phyloP scores from a whole-genome alignment of 805 yeast species.

The Kluyveromyces lactis region DNA sequence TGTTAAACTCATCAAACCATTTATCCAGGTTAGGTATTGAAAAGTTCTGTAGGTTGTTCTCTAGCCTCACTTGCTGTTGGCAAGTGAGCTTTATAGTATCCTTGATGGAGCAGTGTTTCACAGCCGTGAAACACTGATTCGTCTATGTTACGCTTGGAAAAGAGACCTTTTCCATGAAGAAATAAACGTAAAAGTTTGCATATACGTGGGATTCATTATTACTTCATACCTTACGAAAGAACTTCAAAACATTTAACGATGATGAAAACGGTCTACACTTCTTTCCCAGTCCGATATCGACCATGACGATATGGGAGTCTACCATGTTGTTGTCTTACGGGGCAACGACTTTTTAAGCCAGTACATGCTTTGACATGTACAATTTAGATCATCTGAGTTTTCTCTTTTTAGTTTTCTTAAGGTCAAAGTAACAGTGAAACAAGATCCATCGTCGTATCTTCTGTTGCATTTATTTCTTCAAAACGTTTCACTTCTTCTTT shows the following conservation, averaged over 20 bases:
- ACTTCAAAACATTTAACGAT: conserved; percentile 24
- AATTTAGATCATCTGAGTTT: conserved; percentile 27
- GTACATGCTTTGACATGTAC: conserved; percentile 36
- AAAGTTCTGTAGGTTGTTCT: no score
- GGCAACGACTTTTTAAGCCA: conserved; percentile 77
- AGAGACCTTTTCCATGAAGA: conserved; percentile 6
- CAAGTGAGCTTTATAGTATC: no score
- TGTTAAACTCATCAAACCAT: no score
- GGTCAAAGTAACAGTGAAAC: not conserved
- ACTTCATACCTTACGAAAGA: no score
- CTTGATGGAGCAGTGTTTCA: no score
- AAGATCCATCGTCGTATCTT: not conserved
- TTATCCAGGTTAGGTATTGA: no score
- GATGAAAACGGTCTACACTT: conserved; percentile 56
- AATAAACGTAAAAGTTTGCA: not conserved
- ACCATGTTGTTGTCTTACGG: conserved; percentile 26
- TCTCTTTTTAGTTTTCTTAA: conserved; percentile 10
- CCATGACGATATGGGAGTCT: conserved; percentile 79
- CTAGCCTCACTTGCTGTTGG: no score
- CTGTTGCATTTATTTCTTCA: not conserved
- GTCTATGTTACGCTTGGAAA: no score
- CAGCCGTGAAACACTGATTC: no score
- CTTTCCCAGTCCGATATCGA: conserved; percentile 92
- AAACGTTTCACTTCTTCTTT: no score
- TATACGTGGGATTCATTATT: no score